Percentiles rank a stretch among this genome's conserved stretches.
These are phyloP conservation scores for Trichoderma sp. DNA, from an alignment of 2,329 filamentous ascomycete species.

Conservation along the genomic window DNA sequence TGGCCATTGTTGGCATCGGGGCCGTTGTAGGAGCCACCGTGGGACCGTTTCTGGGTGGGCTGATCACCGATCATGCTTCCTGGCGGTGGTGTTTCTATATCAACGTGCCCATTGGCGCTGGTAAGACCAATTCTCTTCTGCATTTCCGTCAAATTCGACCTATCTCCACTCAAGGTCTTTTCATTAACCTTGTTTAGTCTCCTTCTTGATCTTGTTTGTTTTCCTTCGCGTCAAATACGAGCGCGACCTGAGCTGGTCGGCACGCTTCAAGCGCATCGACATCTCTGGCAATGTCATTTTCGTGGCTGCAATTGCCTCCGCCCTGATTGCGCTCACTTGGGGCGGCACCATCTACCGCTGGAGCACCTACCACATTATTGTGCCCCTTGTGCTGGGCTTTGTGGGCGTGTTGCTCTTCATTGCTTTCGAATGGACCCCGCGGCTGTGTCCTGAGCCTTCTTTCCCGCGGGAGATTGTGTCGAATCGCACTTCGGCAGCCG, in stretches of 20 bases:
- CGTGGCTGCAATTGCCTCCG: slow-evolving; percentile 41
- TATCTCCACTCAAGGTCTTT: background rate
- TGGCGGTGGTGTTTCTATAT: slow-evolving; percentile 53
- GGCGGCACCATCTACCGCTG: slow-evolving; percentile 48
- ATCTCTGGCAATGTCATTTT: slow-evolving; percentile 45
- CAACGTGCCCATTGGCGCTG: slow-evolving; percentile 44
- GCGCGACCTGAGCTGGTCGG: background rate
- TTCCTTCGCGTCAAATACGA: slow-evolving; percentile 42
- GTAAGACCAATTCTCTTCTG: slow-evolving; percentile 30
- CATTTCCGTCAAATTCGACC: background rate
- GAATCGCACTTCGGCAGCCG: slow-evolving; percentile 12
- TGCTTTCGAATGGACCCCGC: slow-evolving; percentile 7
- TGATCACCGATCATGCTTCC: slow-evolving; percentile 33
- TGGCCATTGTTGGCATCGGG: slow-evolving; percentile 37
- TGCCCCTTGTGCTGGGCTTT: slow-evolving; percentile 46
- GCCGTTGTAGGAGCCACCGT: slow-evolving; percentile 38
- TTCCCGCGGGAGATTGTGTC: background rate
- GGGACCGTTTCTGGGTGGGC: slow-evolving; percentile 40
- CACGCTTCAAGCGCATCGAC: background rate
- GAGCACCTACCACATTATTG: slow-evolving; percentile 42
- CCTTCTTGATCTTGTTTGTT: slow-evolving; percentile 28
- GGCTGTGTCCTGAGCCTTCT: background rate
- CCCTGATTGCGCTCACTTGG: slow-evolving; percentile 46
- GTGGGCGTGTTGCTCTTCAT: slow-evolving; percentile 21
- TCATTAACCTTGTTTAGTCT: background rate